These are phyloP conservation scores for Quercus tomentella DNA, from an alignment of 331 rosid species.

Conservation along the genomic window DNA sequence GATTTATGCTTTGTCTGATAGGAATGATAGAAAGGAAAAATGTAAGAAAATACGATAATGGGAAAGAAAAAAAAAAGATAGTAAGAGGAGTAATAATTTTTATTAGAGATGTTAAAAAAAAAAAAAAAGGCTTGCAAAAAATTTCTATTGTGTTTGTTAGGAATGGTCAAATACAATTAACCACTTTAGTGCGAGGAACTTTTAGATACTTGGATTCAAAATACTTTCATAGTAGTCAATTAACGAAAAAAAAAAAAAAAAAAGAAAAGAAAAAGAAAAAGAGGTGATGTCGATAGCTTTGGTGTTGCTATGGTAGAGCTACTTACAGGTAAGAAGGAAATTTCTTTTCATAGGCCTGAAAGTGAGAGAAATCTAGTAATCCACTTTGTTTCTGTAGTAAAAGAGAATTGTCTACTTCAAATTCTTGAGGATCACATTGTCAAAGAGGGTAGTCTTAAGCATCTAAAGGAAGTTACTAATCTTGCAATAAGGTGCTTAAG, in stretches of 20 bases:
- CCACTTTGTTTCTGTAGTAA: neutral
- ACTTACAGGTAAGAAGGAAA: neutral
- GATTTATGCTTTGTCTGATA: too few species aligned
- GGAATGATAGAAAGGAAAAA: too few species aligned
- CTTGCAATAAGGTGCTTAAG: slow-evolving; percentile 7
- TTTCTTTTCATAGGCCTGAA: neutral
- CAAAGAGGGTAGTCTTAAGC: neutral
- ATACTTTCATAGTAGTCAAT: neutral
- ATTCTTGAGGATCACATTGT: neutral
- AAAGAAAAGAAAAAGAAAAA: too few species aligned
- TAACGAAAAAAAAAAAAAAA: neutral
- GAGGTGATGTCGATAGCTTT: slow-evolving; percentile 4
- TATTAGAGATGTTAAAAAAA: too few species aligned
- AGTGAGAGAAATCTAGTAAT: neutral
- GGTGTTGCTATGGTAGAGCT: neutral
- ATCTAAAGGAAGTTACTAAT: slow-evolving; percentile 1
- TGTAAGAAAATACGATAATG: too few species aligned
- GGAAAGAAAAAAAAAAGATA: too few species aligned
- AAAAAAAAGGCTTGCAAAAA: too few species aligned
- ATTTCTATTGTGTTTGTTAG: too few species aligned
- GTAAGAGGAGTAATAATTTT: too few species aligned
- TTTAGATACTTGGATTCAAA: neutral
- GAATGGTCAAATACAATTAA: neutral
- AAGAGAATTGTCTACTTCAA: neutral
- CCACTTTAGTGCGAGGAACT: neutral